Conservation (phyloP, 148 eudicot species). For the Silene conica region DNA sequence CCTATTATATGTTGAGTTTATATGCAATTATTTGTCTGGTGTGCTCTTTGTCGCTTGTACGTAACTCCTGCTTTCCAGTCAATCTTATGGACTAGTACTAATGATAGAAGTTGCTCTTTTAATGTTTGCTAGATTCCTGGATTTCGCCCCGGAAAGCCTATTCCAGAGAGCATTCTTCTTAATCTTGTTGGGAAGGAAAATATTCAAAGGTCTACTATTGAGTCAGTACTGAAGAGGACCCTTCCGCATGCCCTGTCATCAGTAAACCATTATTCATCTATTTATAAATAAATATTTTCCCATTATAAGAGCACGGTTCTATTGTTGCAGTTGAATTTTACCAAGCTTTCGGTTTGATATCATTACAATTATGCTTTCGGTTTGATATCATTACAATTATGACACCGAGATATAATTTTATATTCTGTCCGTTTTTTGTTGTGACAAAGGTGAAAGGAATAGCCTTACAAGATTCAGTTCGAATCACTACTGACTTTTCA, state of each 20-base stretch:
- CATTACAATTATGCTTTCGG: constrained; percentile 5
- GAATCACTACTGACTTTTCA: constrained; percentile 59
- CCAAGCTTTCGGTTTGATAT: constrained; percentile 1
- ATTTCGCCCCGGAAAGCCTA: constrained; percentile 85
- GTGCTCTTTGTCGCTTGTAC: neutral
- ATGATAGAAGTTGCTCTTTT: constrained; percentile 5
- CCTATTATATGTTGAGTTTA: neutral
- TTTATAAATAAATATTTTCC: neutral
- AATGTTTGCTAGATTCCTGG: constrained; percentile 68
- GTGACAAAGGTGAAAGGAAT: constrained; percentile 59
- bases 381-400: neutral
- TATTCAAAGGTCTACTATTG: constrained; percentile 64
- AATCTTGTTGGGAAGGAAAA: constrained; percentile 55
- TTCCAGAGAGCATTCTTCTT: constrained; percentile 78
- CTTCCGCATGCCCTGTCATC: constrained; percentile 97
- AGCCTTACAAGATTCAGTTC: constrained; percentile 79
- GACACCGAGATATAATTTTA: neutral
- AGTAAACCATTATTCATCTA: constrained; percentile 32
- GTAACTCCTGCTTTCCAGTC: neutral
- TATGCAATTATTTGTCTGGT: neutral
- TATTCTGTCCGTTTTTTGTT: neutral
- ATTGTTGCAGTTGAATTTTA: neutral
- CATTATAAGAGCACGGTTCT: constrained; percentile 2
- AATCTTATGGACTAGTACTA: neutral
- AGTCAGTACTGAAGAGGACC: constrained; percentile 83